These are phyloP conservation scores for Blastobotrys muscicola DNA, from an alignment of 805 yeast species.

Conservation along the genomic window DNA sequence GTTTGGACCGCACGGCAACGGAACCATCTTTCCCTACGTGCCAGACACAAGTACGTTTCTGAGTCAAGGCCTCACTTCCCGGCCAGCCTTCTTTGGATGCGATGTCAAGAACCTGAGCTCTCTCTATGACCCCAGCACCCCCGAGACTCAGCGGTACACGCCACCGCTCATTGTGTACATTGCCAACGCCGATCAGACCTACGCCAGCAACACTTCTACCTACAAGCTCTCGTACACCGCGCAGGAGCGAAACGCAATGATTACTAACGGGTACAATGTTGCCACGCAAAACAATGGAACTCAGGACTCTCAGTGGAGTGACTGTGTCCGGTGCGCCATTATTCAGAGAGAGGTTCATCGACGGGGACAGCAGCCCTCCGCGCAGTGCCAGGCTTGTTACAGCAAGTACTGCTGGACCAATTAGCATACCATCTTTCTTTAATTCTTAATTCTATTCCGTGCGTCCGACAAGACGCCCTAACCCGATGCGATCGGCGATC, in stretches of 20 bases:
- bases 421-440: too few species aligned
- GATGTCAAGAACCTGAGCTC: constrained; percentile 43
- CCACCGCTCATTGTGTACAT: constrained; percentile 73
- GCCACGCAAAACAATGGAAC: constrained; percentile 61
- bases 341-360: constrained; percentile 72
- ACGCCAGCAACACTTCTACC: constrained; percentile 63
- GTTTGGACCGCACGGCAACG: constrained; percentile 41
- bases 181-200: constrained; percentile 67
- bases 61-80: constrained; percentile 49
- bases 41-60: constrained; percentile 60
- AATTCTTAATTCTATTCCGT: too few species aligned
- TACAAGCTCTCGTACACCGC: constrained; percentile 52
- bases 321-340: constrained; percentile 77
- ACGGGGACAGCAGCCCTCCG: constrained; percentile 43
- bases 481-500: too few species aligned
- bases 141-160: constrained; percentile 17
- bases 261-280: constrained; percentile 66
- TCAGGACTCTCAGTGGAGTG: constrained; percentile 55
- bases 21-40: constrained; percentile 68
- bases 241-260: constrained; percentile 48
- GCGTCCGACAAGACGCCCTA: too few species aligned
- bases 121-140: constrained; percentile 12
- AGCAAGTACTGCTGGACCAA: constrained; percentile 70
- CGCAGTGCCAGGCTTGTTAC: constrained; percentile 66
- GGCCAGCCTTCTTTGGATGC: constrained; percentile 81